Base-by-base conservation (phyloP, 257 asterid species). In the Gynochthodes officinalis region DNA sequence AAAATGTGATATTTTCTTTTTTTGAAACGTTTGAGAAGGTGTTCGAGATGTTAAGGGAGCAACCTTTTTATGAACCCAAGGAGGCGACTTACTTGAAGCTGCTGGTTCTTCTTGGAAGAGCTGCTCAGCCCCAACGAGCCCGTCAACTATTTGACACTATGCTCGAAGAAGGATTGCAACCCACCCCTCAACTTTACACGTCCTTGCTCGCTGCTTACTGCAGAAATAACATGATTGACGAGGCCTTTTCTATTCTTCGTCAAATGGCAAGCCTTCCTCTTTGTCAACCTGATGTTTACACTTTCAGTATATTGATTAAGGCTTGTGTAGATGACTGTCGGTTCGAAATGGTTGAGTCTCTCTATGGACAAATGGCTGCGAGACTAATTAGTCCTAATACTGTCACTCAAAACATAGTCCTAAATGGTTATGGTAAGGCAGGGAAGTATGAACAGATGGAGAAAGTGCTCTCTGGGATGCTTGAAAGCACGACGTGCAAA, bases 71-170 rank as follows among this genome's bases (percentile, higher is more conserved):
- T 82, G 88, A 81, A 30, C 96, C 96, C 7, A 94, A 89, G 77
- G 96, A 91, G 78, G 96, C 96, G 54, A 87, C 98, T n/a, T 91
- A 89, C 76, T 85, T 94, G 96, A 89, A 79, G 85, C 89, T 94
- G 65, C 83, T 91, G 21, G 96, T 88, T 74, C 98, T 94, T 78
- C 97, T 94, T 7, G 97, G 97, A 49, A 89, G 80, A 81, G 82
- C 86, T 57, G 98, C 96, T 53, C 95, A 94, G 67, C 95, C 99
- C 8, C 86, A 88, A 9, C 91, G 81, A 75, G 97, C 97, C 61
- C 88, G 80, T 42, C 84, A 79, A 50, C 89, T 91, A 40, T 91
- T 94, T 55, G 91, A 91, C 67, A 87, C 82, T 76, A 94, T 94
- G 99, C 78, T 89, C 60, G 82, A 82, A 75, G 85, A 88, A 77